A percentile compares a stretch with the other conserved stretches of the same genome.
These are phyloP conservation scores for Fomitopsis palustris DNA, from an alignment of 1,284 basidiomycete genomes.

Conservation along the genomic window DNA sequence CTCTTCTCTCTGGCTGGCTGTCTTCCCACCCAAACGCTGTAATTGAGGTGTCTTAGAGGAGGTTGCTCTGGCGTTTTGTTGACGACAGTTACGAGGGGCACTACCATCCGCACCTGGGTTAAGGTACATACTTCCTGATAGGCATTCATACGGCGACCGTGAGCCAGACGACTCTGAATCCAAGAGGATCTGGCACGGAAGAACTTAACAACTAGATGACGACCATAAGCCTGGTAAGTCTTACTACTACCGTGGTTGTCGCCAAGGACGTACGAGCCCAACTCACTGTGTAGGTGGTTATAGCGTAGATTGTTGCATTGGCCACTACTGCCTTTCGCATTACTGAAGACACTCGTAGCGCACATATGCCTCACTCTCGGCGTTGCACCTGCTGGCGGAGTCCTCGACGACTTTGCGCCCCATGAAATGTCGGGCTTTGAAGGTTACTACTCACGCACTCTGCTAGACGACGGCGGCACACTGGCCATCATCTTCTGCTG, in stretches of 20 bases:
- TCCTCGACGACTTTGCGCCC: conserved; percentile 22
- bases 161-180: no score
- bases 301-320: not conserved
- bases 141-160: no score
- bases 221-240: not conserved
- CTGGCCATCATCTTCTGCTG: conserved; percentile 26
- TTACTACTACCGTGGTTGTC: not conserved
- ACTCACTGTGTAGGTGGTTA: not conserved
- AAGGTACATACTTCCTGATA: no score
- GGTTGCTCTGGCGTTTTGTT: no score
- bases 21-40: no score
- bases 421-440: conserved; percentile 21
- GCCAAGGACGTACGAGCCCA: not conserved
- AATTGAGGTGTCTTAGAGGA: no score
- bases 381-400: not conserved
- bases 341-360: not conserved
- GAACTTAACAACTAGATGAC: no score
- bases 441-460: conserved; percentile 24
- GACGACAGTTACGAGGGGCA: no score
- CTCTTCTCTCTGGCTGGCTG: no score
- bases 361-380: not conserved
- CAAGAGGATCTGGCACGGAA: no score
- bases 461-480: conserved; percentile 21
- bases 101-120: no score
- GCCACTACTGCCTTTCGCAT: conserved; percentile 2